Evolutionary conservation across 164 flowering plant species (phyloP), one percentile per base, ranked within the genome.

Genomic region (Berberis thunbergii): DNA sequence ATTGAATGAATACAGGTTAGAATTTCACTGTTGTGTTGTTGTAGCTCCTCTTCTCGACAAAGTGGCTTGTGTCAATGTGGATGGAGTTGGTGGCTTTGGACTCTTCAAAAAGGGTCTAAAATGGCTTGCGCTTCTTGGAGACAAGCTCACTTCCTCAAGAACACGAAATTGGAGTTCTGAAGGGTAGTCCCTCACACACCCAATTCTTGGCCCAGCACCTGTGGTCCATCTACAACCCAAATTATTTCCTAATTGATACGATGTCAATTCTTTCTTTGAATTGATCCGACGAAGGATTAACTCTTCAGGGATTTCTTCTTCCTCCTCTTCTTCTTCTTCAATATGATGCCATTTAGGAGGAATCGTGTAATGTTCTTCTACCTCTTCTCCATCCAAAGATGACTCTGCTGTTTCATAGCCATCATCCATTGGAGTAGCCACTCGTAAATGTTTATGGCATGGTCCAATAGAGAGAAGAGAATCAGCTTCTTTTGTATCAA

Each of bases 171-270:
- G 97, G 52, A 87, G 86, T 70, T 81, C 81, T 0, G 85, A 72
- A 1, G 97, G 97, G 64, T 84, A 82, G 68, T 89, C 94, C 71
- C 91, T 73, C 52, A 89, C 85, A 64, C 91, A 89, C 38, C 94
- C 84, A 13, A 89, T 89, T 50, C 97, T 72, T 3, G 97, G 87
- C 10, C 97, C 97, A 6, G 90, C 89, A 59, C 97, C 97, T 1
- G 88, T 83, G 12, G 86, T 82, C 97, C 97, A 89, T 72, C 78
- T 86, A 75, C 80, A 78, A 11, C 92, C 86, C 62, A 89, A 64
- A 72, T 84, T 89, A 75, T 76, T 86, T 2, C 94, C 90, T 68
- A 85, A 43, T 67, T 89, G 93, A 62, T 62, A 86, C 2, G 90
- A 83, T 4, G 74, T 70, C 72, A 67, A 67, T 70, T 76, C 79